Conservation (phyloP, 2,329 filamentous ascomycete species). For the Exophiala phaeomuriformis region DNA sequence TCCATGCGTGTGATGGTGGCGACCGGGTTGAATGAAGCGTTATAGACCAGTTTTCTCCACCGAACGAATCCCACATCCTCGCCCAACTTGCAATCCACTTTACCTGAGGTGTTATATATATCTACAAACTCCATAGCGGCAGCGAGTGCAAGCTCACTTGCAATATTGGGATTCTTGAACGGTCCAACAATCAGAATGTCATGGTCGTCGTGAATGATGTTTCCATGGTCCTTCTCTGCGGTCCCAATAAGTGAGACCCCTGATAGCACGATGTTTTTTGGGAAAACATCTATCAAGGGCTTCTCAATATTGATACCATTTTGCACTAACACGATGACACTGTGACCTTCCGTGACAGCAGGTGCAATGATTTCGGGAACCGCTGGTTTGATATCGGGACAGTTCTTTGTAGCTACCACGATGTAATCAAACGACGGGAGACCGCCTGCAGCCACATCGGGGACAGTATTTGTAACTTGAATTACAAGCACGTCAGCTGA, state of each 20-base stretch:
- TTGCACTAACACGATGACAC: conserved; percentile 51
- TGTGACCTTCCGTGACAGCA: conserved; percentile 45
- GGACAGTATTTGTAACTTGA: conserved; percentile 44
- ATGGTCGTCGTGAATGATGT: conserved; percentile 46
- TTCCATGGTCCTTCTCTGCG: conserved; percentile 41
- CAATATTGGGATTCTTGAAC: conserved; percentile 11
- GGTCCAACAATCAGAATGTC: conserved; percentile 47
- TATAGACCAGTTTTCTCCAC: conserved; percentile 41
- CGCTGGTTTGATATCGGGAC: conserved; percentile 46
- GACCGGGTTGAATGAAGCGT: conserved; percentile 47
- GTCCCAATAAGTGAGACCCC: conserved; percentile 48
- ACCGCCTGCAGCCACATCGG: conserved; percentile 33
- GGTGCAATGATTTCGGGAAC: conserved; percentile 45
- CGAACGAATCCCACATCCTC: conserved; percentile 26
- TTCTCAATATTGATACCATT: conserved; percentile 57
- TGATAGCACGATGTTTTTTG: conserved; percentile 46
- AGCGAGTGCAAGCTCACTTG: conserved; percentile 13
- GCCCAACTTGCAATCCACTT: conserved; percentile 37
- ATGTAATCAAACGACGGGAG: conserved; percentile 47
- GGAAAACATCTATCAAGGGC: conserved; percentile 45
- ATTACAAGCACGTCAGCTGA: background rate
- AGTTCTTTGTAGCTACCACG: conserved; percentile 52
- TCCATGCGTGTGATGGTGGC: conserved; percentile 47
- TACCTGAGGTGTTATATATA: conserved; percentile 43
- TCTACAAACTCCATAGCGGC: conserved; percentile 40